These are phyloP conservation scores for Tolypocladium sp. DNA, from an alignment of 2,329 filamentous ascomycete genomes.

Conservation along the genomic window DNA sequence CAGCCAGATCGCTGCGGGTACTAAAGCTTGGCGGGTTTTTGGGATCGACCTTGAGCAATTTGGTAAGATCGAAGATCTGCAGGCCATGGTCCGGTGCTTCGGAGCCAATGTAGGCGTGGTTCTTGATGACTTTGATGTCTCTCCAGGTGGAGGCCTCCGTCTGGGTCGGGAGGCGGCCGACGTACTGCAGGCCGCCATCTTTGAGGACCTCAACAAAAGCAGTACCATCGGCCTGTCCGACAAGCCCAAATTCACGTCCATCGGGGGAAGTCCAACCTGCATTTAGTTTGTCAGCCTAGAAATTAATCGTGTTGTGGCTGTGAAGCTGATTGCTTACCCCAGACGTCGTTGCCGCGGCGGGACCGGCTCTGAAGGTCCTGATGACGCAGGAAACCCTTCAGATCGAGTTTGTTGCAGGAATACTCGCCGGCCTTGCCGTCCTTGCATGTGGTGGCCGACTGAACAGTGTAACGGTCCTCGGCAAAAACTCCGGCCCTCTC, in stretches of 20 bases:
- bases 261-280: constrained; percentile 34
- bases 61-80: constrained; percentile 56
- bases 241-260: constrained; percentile 39
- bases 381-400: constrained; percentile 28
- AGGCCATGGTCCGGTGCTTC: constrained; percentile 43
- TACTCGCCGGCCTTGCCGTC: constrained; percentile 24
- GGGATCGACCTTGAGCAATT: constrained; percentile 35
- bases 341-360: constrained; percentile 26
- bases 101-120: constrained; percentile 28
- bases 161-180: constrained; percentile 36
- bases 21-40: constrained; percentile 24
- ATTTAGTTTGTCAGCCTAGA: not conserved
- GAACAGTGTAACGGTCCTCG: constrained; percentile 6
- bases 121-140: constrained; percentile 29
- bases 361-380: constrained; percentile 25
- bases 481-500: constrained; percentile 8
- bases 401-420: constrained; percentile 26
- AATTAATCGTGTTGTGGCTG: not conserved
- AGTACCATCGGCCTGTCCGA: constrained; percentile 39
- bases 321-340: constrained; percentile 11
- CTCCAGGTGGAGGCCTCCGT: constrained; percentile 26
- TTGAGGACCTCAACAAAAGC: constrained; percentile 38
- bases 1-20: constrained; percentile 23
- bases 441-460: constrained; percentile 12
- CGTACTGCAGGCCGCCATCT: constrained; percentile 33